Conservation (phyloP, 352 stramenopile species). For the Pythium brassicae region DNA sequence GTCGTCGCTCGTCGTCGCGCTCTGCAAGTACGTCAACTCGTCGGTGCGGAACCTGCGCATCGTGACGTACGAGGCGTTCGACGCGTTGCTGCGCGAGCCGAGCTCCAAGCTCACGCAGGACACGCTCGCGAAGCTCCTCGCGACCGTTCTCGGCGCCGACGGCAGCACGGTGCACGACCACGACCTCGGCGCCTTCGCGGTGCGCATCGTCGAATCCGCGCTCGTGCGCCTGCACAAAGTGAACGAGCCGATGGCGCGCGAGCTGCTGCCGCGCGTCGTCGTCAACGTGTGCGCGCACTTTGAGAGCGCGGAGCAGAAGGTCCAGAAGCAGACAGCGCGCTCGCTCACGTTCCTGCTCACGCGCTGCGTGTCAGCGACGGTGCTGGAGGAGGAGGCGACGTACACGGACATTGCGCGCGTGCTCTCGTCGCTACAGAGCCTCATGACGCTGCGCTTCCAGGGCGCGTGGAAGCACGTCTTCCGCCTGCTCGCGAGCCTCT, state of each 20-base stretch:
- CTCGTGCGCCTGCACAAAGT: slow-evolving; percentile 60
- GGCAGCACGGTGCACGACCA: slow-evolving; percentile 54
- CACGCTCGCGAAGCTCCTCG: slow-evolving; percentile 57
- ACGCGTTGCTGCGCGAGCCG: slow-evolving; percentile 45
- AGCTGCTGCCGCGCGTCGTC: slow-evolving; percentile 77
- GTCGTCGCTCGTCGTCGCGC: slow-evolving; percentile 62
- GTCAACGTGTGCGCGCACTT: slow-evolving; percentile 67
- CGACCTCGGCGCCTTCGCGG: slow-evolving; percentile 54
- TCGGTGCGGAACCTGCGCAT: slow-evolving; percentile 73
- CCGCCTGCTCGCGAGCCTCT: slow-evolving; percentile 61
- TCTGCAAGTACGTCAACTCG: slow-evolving; percentile 70
- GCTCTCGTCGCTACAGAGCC: slow-evolving; percentile 69
- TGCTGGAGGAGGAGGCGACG: slow-evolving; percentile 51
- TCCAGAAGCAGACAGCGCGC: slow-evolving; percentile 60
- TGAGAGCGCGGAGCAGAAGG: slow-evolving; percentile 44
- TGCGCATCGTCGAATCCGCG: slow-evolving; percentile 59
- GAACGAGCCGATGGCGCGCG: slow-evolving; percentile 51
- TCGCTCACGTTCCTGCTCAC: slow-evolving; percentile 65
- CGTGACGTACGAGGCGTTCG: slow-evolving; percentile 74
- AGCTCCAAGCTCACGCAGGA: slow-evolving; percentile 64
- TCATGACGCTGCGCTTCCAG: slow-evolving; percentile 84
- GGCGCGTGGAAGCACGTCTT: slow-evolving; percentile 79
- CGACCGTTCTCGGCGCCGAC: slow-evolving; percentile 57
- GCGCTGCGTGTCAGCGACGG: slow-evolving; percentile 42
- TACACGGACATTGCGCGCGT: slow-evolving; percentile 63